These are phyloP conservation scores for Botryotinia calthae DNA, from an alignment of 2,329 filamentous ascomycete genomes.

Conservation along the genomic window DNA sequence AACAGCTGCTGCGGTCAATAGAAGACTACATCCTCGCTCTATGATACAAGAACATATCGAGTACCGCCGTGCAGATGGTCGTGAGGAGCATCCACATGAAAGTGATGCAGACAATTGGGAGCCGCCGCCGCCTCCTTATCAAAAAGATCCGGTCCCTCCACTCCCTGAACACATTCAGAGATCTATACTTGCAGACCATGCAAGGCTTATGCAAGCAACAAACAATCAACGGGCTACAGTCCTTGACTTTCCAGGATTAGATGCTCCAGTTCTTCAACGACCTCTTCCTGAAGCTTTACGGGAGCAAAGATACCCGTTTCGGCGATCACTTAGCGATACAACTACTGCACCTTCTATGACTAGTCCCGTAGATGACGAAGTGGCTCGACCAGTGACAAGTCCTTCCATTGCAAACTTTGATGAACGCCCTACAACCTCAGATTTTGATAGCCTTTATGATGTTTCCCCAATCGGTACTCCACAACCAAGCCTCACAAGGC, in stretches of 20 bases:
- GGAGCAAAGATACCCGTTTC: conserved; percentile 35
- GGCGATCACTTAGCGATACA: conserved; percentile 42
- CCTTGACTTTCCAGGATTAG: conserved; percentile 31
- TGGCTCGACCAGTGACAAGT: conserved; percentile 39
- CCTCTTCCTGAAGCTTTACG: conserved; percentile 31
- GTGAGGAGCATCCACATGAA: conserved; percentile 74
- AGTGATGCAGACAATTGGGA: conserved; percentile 89
- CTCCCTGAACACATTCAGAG: conserved; percentile 40
- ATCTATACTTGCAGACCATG: conserved; percentile 36
- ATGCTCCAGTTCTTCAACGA: conserved; percentile 29
- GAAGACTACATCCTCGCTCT: conserved; percentile 61
- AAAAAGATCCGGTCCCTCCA: conserved; percentile 51
- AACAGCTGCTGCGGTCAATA: conserved; percentile 72
- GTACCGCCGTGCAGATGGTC: conserved; percentile 67
- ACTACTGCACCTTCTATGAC: conserved; percentile 33
- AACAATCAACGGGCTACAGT: conserved; percentile 31
- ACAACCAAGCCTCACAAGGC: conserved; percentile 22
- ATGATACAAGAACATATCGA: conserved; percentile 54
- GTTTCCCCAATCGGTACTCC: conserved; percentile 39
- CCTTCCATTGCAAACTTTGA: conserved; percentile 23
- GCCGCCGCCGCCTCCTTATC: conserved; percentile 78
- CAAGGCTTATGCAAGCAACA: conserved; percentile 33
- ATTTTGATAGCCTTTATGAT: conserved; percentile 39
- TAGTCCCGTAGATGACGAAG: conserved; percentile 32
- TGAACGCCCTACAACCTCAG: conserved; percentile 14